Percentiles rank a stretch among this genome's conserved stretches.
Evolutionary conservation across 1,284 basidiomycete species (phyloP).

Genomic region (Polyporus tsugae): DNA sequence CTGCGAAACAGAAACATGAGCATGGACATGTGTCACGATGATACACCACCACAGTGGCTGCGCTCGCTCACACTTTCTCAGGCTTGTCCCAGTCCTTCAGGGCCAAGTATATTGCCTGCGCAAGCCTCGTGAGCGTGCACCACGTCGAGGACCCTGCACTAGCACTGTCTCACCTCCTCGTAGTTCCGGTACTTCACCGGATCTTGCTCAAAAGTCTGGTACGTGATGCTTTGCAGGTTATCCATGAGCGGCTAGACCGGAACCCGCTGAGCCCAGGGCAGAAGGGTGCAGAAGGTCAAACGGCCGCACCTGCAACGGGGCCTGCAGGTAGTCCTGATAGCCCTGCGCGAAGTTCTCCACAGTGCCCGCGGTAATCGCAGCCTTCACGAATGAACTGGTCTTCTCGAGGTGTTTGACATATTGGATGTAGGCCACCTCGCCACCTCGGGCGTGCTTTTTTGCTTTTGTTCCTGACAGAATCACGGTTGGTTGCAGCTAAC

Average conservation of each 20-base stretch:
- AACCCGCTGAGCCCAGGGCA: not conserved
- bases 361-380: constrained; percentile 67
- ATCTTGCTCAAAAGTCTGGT: constrained; percentile 98
- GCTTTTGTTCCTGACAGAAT: constrained; percentile 77
- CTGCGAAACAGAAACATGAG: constrained; percentile 48
- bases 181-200: constrained; percentile 97
- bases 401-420: constrained; percentile 89
- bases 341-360: constrained; percentile 91
- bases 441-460: constrained; percentile 79
- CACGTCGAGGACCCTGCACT: constrained; percentile 1
- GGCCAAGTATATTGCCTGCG: constrained; percentile 84
- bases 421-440: constrained; percentile 89
- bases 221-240: constrained; percentile 93
- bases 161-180: constrained; percentile 74
- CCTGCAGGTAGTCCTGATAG: constrained; percentile 96
- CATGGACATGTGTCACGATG: not conserved
- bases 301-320: constrained; percentile 81
- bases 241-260: constrained; percentile 89
- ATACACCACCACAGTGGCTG: constrained; percentile 9
- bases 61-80: constrained; percentile 61
- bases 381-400: constrained; percentile 70
- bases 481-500: constrained; percentile 81
- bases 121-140: not conserved
- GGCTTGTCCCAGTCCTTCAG: constrained; percentile 72
- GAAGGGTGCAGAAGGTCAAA: not conserved